Evolutionary conservation across 345 rosid species (phyloP), one percentile per base, ranked within the genome.

Genomic region (Pugionium cornutum): DNA sequence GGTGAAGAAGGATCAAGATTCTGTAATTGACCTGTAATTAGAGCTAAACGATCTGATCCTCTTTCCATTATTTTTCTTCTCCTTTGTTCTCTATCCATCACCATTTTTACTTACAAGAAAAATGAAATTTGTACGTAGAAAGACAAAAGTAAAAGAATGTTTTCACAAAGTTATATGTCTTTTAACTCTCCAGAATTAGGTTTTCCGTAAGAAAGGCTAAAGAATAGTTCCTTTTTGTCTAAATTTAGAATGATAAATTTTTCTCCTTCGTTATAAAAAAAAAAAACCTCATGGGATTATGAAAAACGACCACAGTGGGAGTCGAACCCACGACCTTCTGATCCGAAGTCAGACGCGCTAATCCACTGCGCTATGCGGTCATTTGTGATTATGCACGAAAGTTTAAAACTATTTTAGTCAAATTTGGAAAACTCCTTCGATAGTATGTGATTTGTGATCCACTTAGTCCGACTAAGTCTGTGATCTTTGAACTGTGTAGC

Each of bases 321-420:
- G 88, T 87, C 96, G 96, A 89, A 83, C 89, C 86, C 89, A 85
- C 96, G 95, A 89, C 95, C 96, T 89, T 85, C 84, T 89, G 95
- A 92, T 87, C 92, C 97, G 91, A 92, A 92, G 96, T 87, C 95
- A 87, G 87, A 91, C 91, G 94, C 92, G 88, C 92, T 86, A 88
- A 88, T 88, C 91, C 91, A 88, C 92, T 88, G 91, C 94, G 91
- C 97, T 88, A 88, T 86, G 95, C 96, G 85, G 86, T 82, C 80
- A 18, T 18, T 18, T 18, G 18, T 18, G 18, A 18, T 18, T 18
- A 18, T 18, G 18, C 0, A 18, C 18, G 18, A 18, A 18, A 18
- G 0, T 18, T 18, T 18, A 18, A 18, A 18, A 18, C 0, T 18
- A 0, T 18, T 18, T 18, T 18, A 18, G n/a, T 0, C 18, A 18